These are phyloP conservation scores for Talaromyces ruber DNA, from an alignment of 495 filamentous ascomycete species.

Conservation along the genomic window DNA sequence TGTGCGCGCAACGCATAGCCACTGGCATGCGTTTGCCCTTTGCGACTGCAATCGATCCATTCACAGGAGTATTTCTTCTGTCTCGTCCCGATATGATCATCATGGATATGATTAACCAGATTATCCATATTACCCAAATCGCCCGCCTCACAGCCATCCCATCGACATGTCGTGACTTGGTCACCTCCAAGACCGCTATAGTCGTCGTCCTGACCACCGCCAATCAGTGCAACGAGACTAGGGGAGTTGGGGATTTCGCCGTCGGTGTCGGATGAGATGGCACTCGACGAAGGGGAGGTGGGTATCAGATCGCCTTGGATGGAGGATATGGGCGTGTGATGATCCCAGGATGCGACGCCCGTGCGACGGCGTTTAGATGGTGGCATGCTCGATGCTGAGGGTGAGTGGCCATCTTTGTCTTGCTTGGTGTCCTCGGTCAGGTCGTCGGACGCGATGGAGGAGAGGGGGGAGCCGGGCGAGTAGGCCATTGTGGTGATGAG, in stretches of 20 bases:
- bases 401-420: constrained; percentile 26
- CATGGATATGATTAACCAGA: constrained; percentile 87
- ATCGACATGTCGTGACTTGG: constrained; percentile 81
- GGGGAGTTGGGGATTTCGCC: constrained; percentile 59
- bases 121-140: constrained; percentile 90
- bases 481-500: constrained; percentile 29
- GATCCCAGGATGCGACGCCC: constrained; percentile 39
- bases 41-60: constrained; percentile 81
- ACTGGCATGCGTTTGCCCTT: constrained; percentile 84
- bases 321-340: constrained; percentile 39
- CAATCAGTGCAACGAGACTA: constrained; percentile 32
- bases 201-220: constrained; percentile 58
- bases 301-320: constrained; percentile 31
- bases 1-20: constrained; percentile 94
- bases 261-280: constrained; percentile 78
- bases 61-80: constrained; percentile 88
- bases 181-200: constrained; percentile 69
- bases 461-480: constrained; percentile 42
- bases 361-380: constrained; percentile 45
- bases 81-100: constrained; percentile 79
- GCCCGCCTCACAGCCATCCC: constrained; percentile 75
- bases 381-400: constrained; percentile 35
- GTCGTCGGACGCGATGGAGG: constrained; percentile 41
- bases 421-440: constrained; percentile 41
- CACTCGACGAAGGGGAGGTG: constrained; percentile 36